phyloP scores from a whole-genome alignment of 2,329 filamentous ascomycete genomes.

The Cordyceps militaris region DNA sequence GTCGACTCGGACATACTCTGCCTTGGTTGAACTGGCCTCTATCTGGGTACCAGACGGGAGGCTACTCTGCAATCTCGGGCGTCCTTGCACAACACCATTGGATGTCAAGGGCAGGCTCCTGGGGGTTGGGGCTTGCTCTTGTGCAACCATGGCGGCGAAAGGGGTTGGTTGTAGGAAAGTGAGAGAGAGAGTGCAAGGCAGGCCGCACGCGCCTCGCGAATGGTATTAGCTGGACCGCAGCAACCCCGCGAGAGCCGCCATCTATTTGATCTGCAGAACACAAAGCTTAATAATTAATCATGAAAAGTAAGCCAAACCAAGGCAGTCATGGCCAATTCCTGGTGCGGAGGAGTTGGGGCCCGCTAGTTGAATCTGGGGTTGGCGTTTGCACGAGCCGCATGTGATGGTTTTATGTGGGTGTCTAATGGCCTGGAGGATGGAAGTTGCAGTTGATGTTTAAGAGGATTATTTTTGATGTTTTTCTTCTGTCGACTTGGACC shows the following conservation, averaged over 20 bases:
- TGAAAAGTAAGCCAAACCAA: background rate
- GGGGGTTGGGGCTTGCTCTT: background rate
- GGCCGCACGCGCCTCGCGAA: background rate
- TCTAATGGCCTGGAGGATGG: no score
- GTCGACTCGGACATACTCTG: background rate
- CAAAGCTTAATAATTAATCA: background rate
- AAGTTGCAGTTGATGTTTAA: no score
- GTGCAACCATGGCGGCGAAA: background rate
- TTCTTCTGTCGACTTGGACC: no score
- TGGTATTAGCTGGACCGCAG: background rate
- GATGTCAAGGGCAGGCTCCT: background rate
- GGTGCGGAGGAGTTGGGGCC: background rate
- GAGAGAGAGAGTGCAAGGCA: background rate
- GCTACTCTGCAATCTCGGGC: background rate
- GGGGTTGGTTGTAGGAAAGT: background rate
- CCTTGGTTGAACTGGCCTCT: background rate
- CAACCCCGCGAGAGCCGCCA: background rate
- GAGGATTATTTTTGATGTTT: no score
- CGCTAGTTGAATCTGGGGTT: slow-evolving; percentile 9
- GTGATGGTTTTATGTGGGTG: no score
- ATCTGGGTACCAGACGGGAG: background rate
- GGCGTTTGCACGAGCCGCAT: slow-evolving; percentile 7
- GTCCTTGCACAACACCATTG: background rate
- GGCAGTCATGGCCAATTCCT: background rate
- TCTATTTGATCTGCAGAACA: background rate